phyloP scores from a whole-genome alignment of 2,329 filamentous ascomycete genomes.

The Aspergillus quadrilineatus region DNA sequence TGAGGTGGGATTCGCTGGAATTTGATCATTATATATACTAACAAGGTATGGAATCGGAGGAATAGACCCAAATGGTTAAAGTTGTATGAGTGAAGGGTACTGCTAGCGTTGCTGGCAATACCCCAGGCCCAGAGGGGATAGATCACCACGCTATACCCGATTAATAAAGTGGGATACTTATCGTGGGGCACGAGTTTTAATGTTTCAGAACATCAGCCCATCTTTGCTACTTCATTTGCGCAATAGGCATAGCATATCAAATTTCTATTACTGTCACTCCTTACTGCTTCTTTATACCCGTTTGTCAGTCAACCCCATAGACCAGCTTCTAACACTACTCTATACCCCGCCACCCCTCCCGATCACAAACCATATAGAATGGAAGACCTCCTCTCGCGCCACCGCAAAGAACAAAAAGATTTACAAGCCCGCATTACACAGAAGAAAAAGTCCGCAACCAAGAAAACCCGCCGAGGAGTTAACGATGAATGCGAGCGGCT shows the following conservation, averaged over 20 bases:
- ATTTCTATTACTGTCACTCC: background rate
- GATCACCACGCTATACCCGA: background rate
- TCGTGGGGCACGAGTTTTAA: slow-evolving; percentile 7
- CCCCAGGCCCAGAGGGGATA: background rate
- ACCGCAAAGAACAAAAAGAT: slow-evolving; percentile 85
- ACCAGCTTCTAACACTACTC: too few species aligned
- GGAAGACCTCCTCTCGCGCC: slow-evolving; percentile 74
- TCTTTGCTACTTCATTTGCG: slow-evolving; percentile 4
- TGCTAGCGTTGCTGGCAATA: too few species aligned
- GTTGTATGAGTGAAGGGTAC: too few species aligned
- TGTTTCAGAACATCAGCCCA: background rate
- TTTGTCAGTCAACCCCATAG: background rate
- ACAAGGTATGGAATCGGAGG: too few species aligned
- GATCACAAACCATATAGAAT: slow-evolving; percentile 42
- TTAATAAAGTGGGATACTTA: background rate
- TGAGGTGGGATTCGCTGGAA: background rate
- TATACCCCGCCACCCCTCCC: background rate
- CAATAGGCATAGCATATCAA: background rate
- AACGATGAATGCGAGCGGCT: slow-evolving; percentile 63
- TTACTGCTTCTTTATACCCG: background rate
- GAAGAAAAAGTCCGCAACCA: slow-evolving; percentile 96
- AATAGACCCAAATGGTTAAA: too few species aligned
- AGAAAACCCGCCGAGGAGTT: slow-evolving; percentile 70
- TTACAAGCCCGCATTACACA: slow-evolving; percentile 81
- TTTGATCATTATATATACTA: too few species aligned